Conservation (phyloP, 495 filamentous ascomycete species). For the Hyaloscypha bicolor region DNA sequence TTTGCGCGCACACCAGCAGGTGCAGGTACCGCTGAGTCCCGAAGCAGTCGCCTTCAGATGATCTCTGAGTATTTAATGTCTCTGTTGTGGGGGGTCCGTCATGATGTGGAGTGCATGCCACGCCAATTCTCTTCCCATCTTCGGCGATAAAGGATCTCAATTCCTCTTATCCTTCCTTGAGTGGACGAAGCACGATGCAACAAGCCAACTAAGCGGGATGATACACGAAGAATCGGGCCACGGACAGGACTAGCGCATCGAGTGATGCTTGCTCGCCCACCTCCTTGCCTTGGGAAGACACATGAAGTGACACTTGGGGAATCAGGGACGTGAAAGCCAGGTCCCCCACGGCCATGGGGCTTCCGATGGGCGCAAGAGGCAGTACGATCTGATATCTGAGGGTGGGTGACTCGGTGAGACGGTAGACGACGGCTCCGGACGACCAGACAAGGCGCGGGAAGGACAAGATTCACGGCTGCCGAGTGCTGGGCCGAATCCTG, state of each 20-base stretch:
- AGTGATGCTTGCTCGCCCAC: background rate
- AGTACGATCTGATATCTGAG: background rate
- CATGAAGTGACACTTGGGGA: background rate
- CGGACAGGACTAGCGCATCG: background rate
- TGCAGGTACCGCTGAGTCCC: slow-evolving; percentile 13
- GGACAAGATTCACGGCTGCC: background rate
- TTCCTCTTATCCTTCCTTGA: background rate
- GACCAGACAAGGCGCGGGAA: background rate
- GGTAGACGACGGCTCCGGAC: background rate
- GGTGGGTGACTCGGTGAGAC: background rate
- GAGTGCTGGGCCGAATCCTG: background rate
- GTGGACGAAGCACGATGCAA: background rate
- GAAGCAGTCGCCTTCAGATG: background rate
- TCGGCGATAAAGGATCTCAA: background rate
- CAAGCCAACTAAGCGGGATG: background rate
- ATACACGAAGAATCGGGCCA: background rate
- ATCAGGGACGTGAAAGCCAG: background rate
- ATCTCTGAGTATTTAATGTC: background rate
- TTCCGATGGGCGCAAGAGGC: background rate
- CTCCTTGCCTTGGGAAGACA: background rate
- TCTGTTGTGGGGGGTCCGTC: background rate
- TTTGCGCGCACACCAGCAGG: background rate
- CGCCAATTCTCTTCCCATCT: background rate
- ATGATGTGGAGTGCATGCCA: background rate
- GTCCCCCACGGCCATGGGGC: slow-evolving; percentile 10